Conservation (phyloP, 2,329 filamentous ascomycete genomes). For the Venturia asperata region DNA sequence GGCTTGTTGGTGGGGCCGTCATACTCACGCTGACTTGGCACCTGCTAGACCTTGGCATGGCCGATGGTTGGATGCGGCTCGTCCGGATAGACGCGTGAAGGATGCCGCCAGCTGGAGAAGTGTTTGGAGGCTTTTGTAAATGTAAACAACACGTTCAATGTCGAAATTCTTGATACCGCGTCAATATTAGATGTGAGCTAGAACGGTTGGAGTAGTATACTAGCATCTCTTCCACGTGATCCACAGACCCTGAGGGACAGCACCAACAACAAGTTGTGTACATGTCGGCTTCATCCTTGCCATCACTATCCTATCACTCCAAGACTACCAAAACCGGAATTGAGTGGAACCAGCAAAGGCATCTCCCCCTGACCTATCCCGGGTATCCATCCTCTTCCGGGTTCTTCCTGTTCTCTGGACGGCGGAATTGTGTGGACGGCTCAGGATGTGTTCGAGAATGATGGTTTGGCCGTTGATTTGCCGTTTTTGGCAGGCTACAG, state of each 20-base stretch:
- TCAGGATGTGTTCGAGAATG: no score
- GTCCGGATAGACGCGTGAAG: not conserved
- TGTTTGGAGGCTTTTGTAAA: not conserved
- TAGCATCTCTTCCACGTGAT: not conserved
- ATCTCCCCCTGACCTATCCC: no score
- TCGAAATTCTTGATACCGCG: not conserved
- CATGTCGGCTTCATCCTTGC: not conserved
- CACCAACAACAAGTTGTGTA: not conserved
- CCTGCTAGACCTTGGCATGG: not conserved
- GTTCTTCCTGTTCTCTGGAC: no score
- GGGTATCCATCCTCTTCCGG: no score
- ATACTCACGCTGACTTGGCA: not conserved
- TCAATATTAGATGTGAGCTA: not conserved
- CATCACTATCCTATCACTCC: not conserved
- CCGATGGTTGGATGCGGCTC: constrained; percentile 6
- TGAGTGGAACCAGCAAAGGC: no score
- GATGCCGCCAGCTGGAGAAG: not conserved
- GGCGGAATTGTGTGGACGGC: no score
- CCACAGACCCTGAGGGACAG: constrained; percentile 2
- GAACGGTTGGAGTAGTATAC: not conserved
- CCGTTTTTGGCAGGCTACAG: no score
- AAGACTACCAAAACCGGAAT: no score
- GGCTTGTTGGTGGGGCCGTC: not conserved
- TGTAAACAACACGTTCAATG: not conserved
- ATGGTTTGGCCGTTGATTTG: no score